phyloP scores from a whole-genome alignment of 371 early-diverging fungal genomes.

The Rhizopus delemar region DNA sequence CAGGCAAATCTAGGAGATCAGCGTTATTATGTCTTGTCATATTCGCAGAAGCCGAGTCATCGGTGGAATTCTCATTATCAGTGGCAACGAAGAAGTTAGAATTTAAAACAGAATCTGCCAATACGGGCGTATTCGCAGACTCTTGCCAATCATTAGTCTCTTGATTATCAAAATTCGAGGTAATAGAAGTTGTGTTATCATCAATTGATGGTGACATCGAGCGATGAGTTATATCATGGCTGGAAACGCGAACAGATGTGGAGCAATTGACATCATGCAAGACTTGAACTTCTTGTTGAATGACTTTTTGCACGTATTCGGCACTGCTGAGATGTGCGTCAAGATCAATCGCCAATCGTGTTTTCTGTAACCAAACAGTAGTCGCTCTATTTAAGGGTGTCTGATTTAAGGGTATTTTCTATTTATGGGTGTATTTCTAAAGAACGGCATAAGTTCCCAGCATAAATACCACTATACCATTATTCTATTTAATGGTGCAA shows the following conservation, averaged over 20 bases:
- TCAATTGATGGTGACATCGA: slow-evolving; percentile 21
- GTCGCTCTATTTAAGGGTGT: no score
- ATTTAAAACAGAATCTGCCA: slow-evolving; percentile 20
- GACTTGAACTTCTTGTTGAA: slow-evolving; percentile 20
- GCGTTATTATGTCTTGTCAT: slow-evolving; percentile 20
- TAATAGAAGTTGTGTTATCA: slow-evolving; percentile 17
- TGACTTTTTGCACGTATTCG: slow-evolving; percentile 21
- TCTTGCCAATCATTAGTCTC: slow-evolving; percentile 22
- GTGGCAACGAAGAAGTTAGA: slow-evolving; percentile 21
- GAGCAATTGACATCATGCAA: slow-evolving; percentile 21
- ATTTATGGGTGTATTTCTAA: no score
- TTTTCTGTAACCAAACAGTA: no score
- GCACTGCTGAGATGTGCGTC: slow-evolving; percentile 20
- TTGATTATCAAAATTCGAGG: slow-evolving; percentile 22
- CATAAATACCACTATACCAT: no score
- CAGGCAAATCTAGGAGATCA: slow-evolving; percentile 21
- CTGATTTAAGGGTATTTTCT: no score
- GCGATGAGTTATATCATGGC: slow-evolving; percentile 19
- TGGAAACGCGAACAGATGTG: slow-evolving; percentile 19
- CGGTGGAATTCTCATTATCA: slow-evolving; percentile 24
- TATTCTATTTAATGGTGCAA: no score
- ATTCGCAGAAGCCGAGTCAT: slow-evolving; percentile 20
- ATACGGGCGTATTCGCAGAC: slow-evolving; percentile 18
- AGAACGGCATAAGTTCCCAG: no score
- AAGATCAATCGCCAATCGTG: slow-evolving; percentile 20